These are phyloP conservation scores for Lathyrus aphaca DNA, from an alignment of 306 rosid genomes.

Conservation along the genomic window DNA sequence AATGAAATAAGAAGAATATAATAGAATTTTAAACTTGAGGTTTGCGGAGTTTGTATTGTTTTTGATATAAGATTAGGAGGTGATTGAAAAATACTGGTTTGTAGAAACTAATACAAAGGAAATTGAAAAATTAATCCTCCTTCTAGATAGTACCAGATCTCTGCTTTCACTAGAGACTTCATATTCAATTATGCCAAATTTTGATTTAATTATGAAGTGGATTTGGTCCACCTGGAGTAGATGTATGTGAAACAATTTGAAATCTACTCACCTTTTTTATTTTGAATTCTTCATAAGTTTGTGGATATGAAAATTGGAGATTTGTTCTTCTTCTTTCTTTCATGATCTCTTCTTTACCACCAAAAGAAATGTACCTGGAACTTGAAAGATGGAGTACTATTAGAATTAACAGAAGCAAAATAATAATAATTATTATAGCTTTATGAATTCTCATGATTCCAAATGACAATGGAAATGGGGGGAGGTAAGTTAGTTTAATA, in stretches of 20 bases:
- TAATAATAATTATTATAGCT: conserved; percentile 9
- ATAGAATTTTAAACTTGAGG: no score
- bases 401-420: conserved; percentile 42
- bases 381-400: conserved; percentile 44
- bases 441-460: conserved; percentile 56
- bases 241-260: conserved; percentile 49
- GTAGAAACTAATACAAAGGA: no score
- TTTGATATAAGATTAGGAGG: no score
- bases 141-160: conserved; percentile 33
- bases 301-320: conserved; percentile 36
- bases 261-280: conserved; percentile 39
- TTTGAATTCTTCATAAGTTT: conserved; percentile 32
- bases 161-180: conserved; percentile 15
- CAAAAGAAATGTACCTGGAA: conserved; percentile 43
- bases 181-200: conserved; percentile 5
- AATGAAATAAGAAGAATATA: no score
- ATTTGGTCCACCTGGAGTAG: conserved; percentile 72
- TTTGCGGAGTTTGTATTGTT: no score
- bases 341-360: conserved; percentile 24
- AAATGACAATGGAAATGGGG: conserved; percentile 13
- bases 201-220: conserved; percentile 59
- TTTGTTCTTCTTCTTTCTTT: conserved; percentile 41
- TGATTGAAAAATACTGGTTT: no score
- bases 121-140: no score
- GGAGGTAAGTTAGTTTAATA: conserved; percentile 26